Base-by-base conservation (phyloP, 1,284 basidiomycete genomes). In the Sporisorium exsertum region DNA sequence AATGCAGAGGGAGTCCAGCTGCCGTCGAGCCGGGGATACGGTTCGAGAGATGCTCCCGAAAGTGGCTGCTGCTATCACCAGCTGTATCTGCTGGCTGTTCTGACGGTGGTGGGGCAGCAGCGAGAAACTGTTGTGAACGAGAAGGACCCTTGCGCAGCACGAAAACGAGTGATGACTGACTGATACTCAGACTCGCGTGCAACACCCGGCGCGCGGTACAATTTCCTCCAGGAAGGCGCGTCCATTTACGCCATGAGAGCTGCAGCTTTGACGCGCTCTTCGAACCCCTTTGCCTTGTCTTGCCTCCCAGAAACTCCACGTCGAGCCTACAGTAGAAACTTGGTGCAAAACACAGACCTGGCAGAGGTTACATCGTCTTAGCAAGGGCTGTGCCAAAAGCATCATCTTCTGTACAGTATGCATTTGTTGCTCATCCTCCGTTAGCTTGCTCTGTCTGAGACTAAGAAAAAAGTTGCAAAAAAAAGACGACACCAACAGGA, bases 401-500 rank as follows among this genome's bases (percentile, higher is more conserved):
- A n/a, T n/a, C n/a, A n/a, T n/a, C n/a, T n/a, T n/a, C n/a, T n/a
- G n/a, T n/a, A n/a, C n/a, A n/a, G n/a, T n/a, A n/a, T n/a, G n/a
- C n/a, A n/a, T n/a, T n/a, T n/a, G n/a, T n/a, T n/a, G n/a, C n/a
- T n/a, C n/a, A n/a, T n/a, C n/a, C n/a, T n/a, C n/a, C n/a, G n/a
- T n/a, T n/a, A n/a, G n/a, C n/a, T n/a, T n/a, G n/a, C n/a, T n/a
- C n/a, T n/a, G 45, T 27, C 20, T 27, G 8, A 15, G 13, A 5
- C 24, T 32, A 26, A 16, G 10, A 32, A 32, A 49, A 49, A 49
- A 32, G n/a, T 2, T 16, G 46, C 16, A 16, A 47, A 62, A 55
- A 65, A 42, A 46, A 57, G 16, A 33, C 64, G 65, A 67, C 65
- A 59, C 65, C 59, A 60, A 50, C 65, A 67, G 65, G 65, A 67